phyloP scores from a whole-genome alignment of 331 rosid genomes.

The Prunus yedoensis region DNA sequence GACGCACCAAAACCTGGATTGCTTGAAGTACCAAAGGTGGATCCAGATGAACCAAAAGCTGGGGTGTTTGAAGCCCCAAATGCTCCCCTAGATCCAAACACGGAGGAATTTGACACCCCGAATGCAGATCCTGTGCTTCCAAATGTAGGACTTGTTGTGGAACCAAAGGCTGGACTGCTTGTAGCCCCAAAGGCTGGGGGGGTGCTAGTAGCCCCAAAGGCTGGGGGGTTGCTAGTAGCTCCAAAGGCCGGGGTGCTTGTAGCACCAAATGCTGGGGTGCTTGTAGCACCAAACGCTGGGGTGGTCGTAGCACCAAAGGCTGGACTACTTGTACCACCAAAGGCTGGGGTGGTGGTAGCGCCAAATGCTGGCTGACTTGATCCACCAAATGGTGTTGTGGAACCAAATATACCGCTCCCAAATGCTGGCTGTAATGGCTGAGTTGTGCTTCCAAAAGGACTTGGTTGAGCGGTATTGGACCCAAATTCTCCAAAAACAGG shows the following conservation, averaged over 20 bases:
- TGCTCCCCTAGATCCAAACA: slow-evolving; percentile 14
- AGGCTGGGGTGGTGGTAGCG: slow-evolving; percentile 35
- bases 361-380: slow-evolving; percentile 58
- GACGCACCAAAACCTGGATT: too few species aligned
- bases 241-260: slow-evolving; percentile 55
- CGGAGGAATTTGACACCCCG: slow-evolving; percentile 11
- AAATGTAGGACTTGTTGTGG: slow-evolving; percentile 45
- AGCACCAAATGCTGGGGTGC: too few species aligned
- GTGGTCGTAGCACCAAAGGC: slow-evolving; percentile 39
- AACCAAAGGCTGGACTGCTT: slow-evolving; percentile 40
- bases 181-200: slow-evolving; percentile 55
- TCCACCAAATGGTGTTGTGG: slow-evolving; percentile 76
- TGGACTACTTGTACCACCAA: slow-evolving; percentile 41
- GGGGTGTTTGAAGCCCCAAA: too few species aligned
- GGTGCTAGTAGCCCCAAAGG: slow-evolving; percentile 35
- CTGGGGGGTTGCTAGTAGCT: slow-evolving; percentile 23
- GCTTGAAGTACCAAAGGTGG: too few species aligned
- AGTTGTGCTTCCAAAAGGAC: slow-evolving; percentile 68
- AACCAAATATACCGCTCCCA: slow-evolving; percentile 76
- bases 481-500: slow-evolving; percentile 87
- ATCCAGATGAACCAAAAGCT: too few species aligned
- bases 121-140: slow-evolving; percentile 60
- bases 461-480: slow-evolving; percentile 68
- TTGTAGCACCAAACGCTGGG: slow-evolving; percentile 39
- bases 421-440: slow-evolving; percentile 82